Conservation (phyloP, 495 filamentous ascomycete species). For the Pseudotulostoma volvatum region DNA sequence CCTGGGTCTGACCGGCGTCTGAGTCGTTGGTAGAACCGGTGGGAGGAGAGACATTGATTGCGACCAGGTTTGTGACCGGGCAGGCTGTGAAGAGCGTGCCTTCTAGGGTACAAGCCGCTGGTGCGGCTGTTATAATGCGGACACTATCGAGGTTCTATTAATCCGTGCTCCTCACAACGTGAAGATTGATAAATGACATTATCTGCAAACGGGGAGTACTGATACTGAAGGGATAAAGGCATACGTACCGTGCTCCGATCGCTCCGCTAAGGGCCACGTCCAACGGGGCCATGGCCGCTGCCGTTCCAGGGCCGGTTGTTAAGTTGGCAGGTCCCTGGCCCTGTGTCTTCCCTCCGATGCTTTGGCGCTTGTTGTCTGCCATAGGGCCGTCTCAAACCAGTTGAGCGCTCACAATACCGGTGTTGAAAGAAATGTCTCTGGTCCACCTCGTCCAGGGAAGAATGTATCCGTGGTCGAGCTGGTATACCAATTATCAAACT, state of each 20-base stretch:
- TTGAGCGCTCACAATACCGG: no score
- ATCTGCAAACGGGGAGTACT: no score
- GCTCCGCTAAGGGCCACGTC: constrained; percentile 33
- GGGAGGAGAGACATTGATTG: constrained; percentile 35
- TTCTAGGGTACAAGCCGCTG: constrained; percentile 35
- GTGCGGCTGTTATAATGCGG: constrained; percentile 40
- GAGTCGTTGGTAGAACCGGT: constrained; percentile 11
- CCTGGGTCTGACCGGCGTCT: constrained; percentile 23
- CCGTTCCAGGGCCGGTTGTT: constrained; percentile 18
- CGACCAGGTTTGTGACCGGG: constrained; percentile 47
- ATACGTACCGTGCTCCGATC: constrained; percentile 35
- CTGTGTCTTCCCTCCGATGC: constrained; percentile 23
- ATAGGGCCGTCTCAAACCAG: no score
- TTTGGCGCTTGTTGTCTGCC: constrained; percentile 35
- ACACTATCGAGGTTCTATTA: constrained; percentile 24
- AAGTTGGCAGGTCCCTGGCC: constrained; percentile 13
- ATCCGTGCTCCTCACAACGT: not conserved
- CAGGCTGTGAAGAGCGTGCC: constrained; percentile 53
- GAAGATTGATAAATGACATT: not conserved
- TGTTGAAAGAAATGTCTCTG: no score
- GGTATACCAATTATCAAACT: no score
- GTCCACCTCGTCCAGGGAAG: no score
- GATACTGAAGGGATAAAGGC: not conserved
- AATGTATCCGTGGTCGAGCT: no score
- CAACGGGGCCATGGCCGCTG: constrained; percentile 26